Evolutionary conservation across 176 grass and related monocot species (phyloP).

Genomic region (Paspalum vaginatum): DNA sequence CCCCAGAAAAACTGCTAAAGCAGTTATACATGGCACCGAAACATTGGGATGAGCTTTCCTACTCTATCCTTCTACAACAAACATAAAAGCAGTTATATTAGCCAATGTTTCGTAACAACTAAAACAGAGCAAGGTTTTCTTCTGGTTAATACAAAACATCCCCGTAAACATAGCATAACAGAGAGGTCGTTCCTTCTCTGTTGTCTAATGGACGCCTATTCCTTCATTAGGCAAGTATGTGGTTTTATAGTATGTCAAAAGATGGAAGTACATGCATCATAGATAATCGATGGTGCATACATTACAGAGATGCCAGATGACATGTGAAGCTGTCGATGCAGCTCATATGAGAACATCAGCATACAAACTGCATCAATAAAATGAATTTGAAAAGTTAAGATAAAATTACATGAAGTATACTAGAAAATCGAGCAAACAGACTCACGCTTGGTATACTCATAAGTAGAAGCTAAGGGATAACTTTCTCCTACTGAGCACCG

Average conservation of each 20-base stretch:
- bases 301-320: constrained; percentile 67
- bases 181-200: neutral
- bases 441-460: constrained; percentile 88
- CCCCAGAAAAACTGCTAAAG: neutral
- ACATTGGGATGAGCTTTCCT: constrained; percentile 19
- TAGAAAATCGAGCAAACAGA: constrained; percentile 28
- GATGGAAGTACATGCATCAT: neutral
- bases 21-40: neutral
- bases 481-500: constrained; percentile 27
- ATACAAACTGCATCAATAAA: constrained; percentile 65
- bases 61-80: constrained; percentile 17
- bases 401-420: constrained; percentile 26
- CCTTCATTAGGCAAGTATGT: neutral
- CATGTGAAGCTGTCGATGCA: constrained; percentile 69
- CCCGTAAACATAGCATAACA: neutral
- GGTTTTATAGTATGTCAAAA: neutral
- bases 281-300: constrained; percentile 47
- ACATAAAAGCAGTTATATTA: constrained; percentile 8
- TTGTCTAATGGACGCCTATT: neutral
- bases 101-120: neutral
- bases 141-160: neutral
- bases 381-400: neutral
- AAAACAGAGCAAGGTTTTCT: constrained; percentile 8
- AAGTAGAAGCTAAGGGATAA: constrained; percentile 65
- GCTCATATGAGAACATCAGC: constrained; percentile 83